These are phyloP conservation scores for Cryptosporidium sp. DNA, from an alignment of 169 alveolate species.

Conservation along the genomic window DNA sequence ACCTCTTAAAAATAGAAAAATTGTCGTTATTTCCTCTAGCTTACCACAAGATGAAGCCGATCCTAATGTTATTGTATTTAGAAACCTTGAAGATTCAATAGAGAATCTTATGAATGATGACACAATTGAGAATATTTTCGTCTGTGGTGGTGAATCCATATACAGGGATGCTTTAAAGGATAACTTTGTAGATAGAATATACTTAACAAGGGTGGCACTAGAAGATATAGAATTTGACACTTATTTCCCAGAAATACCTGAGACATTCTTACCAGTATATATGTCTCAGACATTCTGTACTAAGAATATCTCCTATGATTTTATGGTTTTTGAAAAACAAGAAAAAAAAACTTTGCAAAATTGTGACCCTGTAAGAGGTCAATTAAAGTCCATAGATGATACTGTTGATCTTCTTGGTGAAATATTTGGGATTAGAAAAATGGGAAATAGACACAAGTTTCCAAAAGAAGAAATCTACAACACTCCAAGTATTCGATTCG, in stretches of 20 bases:
- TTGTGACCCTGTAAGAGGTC: not conserved
- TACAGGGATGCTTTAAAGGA: slow-evolving; percentile 84
- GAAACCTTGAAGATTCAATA: slow-evolving; percentile 80
- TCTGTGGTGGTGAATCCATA: slow-evolving; percentile 91
- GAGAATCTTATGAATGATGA: slow-evolving; percentile 60
- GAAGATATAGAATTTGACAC: slow-evolving; percentile 84
- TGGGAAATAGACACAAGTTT: slow-evolving; percentile 58
- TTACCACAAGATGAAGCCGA: slow-evolving; percentile 76
- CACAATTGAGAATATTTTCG: slow-evolving; percentile 82
- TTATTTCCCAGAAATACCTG: slow-evolving; percentile 81
- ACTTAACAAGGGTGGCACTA: slow-evolving; percentile 88
- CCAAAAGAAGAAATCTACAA: slow-evolving; percentile 33
- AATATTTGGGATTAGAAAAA: slow-evolving; percentile 47
- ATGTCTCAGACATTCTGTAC: slow-evolving; percentile 79
- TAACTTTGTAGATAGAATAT: slow-evolving; percentile 81
- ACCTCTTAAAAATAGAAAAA: slow-evolving; percentile 90
- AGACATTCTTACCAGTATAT: slow-evolving; percentile 76
- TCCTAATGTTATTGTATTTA: slow-evolving; percentile 77
- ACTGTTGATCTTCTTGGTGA: slow-evolving; percentile 80
- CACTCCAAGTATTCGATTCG: slow-evolving; percentile 39
- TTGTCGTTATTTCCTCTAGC: slow-evolving; percentile 87
- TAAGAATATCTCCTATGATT: slow-evolving; percentile 77
- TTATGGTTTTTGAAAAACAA: slow-evolving; percentile 76
- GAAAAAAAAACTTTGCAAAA: slow-evolving; percentile 19
- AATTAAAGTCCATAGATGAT: slow-evolving; percentile 76